A percentile compares a stretch with the other conserved stretches of the same genome.
Evolutionary conservation across 1,139 yeast species (phyloP).

Genomic region (Pichia sp.): DNA sequence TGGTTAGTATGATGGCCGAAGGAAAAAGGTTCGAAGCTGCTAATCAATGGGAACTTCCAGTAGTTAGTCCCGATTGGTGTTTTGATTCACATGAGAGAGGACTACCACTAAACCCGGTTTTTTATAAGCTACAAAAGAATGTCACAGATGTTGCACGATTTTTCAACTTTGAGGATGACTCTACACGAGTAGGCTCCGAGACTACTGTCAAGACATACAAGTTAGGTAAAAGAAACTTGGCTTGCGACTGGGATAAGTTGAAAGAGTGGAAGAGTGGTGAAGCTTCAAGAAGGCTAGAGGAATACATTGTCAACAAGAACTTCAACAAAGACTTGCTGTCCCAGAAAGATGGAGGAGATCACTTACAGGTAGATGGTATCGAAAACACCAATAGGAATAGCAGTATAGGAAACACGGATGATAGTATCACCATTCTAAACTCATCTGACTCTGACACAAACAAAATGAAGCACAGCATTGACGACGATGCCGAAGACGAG

Average conservation of each 20-base stretch:
- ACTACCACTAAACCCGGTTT: constrained; percentile 47
- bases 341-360: background rate
- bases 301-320: constrained; percentile 5
- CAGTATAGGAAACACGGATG: background rate
- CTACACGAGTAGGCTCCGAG: constrained; percentile 21
- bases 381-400: background rate
- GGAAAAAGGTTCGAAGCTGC: constrained; percentile 64
- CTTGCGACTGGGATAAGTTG: constrained; percentile 42
- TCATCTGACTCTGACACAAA: background rate
- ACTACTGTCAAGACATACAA: constrained; percentile 20
- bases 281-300: constrained; percentile 9
- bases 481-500: constrained; percentile 17
- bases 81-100: constrained; percentile 54
- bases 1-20: constrained; percentile 42
- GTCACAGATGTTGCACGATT: constrained; percentile 11
- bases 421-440: background rate
- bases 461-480: constrained; percentile 1
- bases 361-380: background rate
- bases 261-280: constrained; percentile 19
- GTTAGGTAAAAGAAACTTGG: constrained; percentile 35
- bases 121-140: constrained; percentile 29
- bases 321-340: too few species aligned
- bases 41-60: constrained; percentile 56
- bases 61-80: constrained; percentile 73
- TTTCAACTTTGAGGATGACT: constrained; percentile 15